Conservation (phyloP, 2,329 filamentous ascomycete species). For the Zymoseptoria crescenta region DNA sequence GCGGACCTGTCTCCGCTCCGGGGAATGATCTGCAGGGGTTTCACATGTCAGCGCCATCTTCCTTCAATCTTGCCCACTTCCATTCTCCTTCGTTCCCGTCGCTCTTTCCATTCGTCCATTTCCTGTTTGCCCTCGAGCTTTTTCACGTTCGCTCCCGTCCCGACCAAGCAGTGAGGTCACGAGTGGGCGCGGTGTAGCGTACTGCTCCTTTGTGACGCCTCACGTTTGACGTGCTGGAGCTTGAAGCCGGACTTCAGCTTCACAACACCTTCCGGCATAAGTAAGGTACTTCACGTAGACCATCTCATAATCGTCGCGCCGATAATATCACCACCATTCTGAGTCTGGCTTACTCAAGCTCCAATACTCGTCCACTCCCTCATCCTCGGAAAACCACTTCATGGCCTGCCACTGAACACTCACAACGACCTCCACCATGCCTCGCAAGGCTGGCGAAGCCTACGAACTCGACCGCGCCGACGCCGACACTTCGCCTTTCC, state of each 20-base stretch:
- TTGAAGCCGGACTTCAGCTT: neutral
- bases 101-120: too few relatives aligned
- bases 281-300: neutral
- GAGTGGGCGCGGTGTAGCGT: too few relatives aligned
- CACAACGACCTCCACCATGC: conserved; percentile 14
- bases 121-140: too few relatives aligned
- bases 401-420: neutral
- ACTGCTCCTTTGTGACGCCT: too few relatives aligned
- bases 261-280: neutral
- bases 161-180: too few relatives aligned
- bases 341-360: neutral
- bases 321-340: neutral
- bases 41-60: too few relatives aligned
- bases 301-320: neutral
- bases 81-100: too few relatives aligned
- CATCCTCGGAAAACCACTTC: neutral
- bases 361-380: neutral
- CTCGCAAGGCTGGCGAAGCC: conserved; percentile 21
- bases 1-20: too few relatives aligned
- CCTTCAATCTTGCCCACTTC: too few relatives aligned
- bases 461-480: conserved; percentile 27
- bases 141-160: too few relatives aligned
- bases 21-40: too few relatives aligned
- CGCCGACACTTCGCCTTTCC: conserved; percentile 10
- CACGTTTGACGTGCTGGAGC: too few relatives aligned